Percentiles rank a stretch among this genome's conserved stretches.
Evolutionary conservation across 805 yeast genomes (phyloP).

Genomic region (Saturnispora saitoi): DNA sequence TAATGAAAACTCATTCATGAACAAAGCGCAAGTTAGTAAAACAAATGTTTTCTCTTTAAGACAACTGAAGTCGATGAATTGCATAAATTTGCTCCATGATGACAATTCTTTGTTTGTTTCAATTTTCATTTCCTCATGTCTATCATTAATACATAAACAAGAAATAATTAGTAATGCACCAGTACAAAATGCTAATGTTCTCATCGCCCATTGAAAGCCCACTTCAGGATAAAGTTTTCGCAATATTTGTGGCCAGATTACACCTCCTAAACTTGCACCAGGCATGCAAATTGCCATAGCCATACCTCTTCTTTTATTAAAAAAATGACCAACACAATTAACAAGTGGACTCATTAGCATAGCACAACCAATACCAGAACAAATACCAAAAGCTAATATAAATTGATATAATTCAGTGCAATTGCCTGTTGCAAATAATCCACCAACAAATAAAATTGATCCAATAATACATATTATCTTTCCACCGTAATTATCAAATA

Average conservation of each 20-base stretch:
- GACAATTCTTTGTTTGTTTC: neutral
- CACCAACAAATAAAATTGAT: constrained; percentile 29
- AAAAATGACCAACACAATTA: constrained; percentile 52
- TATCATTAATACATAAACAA: constrained; percentile 27
- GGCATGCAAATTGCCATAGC: constrained; percentile 55
- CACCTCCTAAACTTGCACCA: constrained; percentile 53
- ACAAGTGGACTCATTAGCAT: constrained; percentile 38
- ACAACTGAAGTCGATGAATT: constrained; percentile 32
- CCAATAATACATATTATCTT: constrained; percentile 31
- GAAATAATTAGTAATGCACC: constrained; percentile 24
- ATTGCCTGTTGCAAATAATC: constrained; percentile 37
- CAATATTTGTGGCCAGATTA: constrained; percentile 46
- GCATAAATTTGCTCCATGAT: constrained; percentile 15
- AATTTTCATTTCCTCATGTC: constrained; percentile 17
- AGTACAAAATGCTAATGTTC: constrained; percentile 43
- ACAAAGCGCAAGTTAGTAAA: constrained; percentile 33
- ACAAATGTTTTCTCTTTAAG: constrained; percentile 37
- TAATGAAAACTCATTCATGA: constrained; percentile 44
- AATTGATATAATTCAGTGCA: constrained; percentile 41
- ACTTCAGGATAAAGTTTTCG: constrained; percentile 39
- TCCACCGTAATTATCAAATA: constrained; percentile 40
- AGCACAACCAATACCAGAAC: constrained; percentile 39
- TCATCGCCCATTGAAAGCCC: constrained; percentile 54
- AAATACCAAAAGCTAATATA: constrained; percentile 41
- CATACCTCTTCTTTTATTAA: constrained; percentile 43